Evolutionary conservation across 1,284 basidiomycete species (phyloP), one percentile per base, ranked within the genome.

Genomic region (Phlebopus sp.): DNA sequence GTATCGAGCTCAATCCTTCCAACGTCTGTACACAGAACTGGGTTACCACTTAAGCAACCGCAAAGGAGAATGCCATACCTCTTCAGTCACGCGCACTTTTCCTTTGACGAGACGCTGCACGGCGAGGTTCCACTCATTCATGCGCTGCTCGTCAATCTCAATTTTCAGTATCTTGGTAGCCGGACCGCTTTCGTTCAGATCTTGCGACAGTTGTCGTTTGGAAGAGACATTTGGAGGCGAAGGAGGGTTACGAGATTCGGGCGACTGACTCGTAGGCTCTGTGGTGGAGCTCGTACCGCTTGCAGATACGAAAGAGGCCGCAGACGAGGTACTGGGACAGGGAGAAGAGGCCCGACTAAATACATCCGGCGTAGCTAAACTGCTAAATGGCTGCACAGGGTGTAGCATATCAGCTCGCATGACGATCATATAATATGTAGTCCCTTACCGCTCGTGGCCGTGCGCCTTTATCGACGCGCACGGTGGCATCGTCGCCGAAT

Each of bases 31-130:
- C 27, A 21, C 5, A 2, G 15, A 40, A 50, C 29, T 47, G 42
- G 31, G 27, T 30, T 3, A 34, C 19, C 14, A 38, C 15, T 6
- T 38, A 10, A 35, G 39, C 34, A 4, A 17, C 32, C 2, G 18
- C 19, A 32, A 37, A 1, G 29, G 10, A n/a, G 14, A 11, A 10
- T 17, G 27, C 8, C 50, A 52, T 45, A 63, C 65, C 53, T 60
- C 47, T 15, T 66, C 58, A 19, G 40, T 51, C 38, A 63, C 23
- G 8, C 19, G 55, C 29, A 64, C 52, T 32, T 64, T 64, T 0
- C 66, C 62, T 44, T 64, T 64, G 46, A 64, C 14, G 38, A 64
- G 66, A 34, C 64, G 64, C n/a, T 64, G 62, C 13, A 64, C 35
- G 13, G 47, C 50, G 8, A 18, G 1, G 17, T 54, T 49, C 62